Percentiles rank a stretch among this genome's conserved stretches.
These are phyloP conservation scores for Entamoeba histolytica DNA, from an alignment of 208 protist genomes.

Conservation along the genomic window DNA sequence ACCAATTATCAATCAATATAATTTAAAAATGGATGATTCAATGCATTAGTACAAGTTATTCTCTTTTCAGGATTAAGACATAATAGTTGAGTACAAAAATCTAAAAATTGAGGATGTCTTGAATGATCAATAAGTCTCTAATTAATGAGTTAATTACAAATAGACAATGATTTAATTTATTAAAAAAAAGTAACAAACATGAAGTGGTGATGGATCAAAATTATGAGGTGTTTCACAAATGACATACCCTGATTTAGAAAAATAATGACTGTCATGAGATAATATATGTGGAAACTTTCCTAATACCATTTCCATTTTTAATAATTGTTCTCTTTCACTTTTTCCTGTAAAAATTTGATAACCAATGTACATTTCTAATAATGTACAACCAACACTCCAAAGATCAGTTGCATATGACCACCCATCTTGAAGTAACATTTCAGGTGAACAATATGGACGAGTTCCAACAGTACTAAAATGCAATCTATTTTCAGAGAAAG, in stretches of 20 bases:
- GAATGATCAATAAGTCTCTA: background rate
- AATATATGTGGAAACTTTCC: background rate
- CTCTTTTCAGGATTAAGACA: background rate
- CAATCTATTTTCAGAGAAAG: background rate
- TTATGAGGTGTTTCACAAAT: background rate
- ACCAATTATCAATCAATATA: background rate
- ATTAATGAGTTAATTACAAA: background rate
- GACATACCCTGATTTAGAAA: background rate
- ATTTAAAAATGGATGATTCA: background rate
- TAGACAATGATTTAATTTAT: too few relatives aligned
- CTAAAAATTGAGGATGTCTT: background rate
- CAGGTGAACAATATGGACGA: background rate
- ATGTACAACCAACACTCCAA: background rate
- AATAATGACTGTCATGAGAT: background rate
- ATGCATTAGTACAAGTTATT: background rate
- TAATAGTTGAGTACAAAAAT: background rate
- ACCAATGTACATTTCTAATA: background rate
- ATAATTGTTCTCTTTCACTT: background rate
- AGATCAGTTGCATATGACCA: background rate
- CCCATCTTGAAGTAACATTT: background rate
- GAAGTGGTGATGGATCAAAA: background rate
- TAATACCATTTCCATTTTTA: background rate
- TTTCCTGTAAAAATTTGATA: background rate
- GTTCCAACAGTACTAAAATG: background rate
- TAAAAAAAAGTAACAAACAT: background rate